Evolutionary conservation across 768 basidiomycete genomes (phyloP), one percentile per base, ranked within the genome.

Genomic region (Strobilomyces dryophilus): DNA sequence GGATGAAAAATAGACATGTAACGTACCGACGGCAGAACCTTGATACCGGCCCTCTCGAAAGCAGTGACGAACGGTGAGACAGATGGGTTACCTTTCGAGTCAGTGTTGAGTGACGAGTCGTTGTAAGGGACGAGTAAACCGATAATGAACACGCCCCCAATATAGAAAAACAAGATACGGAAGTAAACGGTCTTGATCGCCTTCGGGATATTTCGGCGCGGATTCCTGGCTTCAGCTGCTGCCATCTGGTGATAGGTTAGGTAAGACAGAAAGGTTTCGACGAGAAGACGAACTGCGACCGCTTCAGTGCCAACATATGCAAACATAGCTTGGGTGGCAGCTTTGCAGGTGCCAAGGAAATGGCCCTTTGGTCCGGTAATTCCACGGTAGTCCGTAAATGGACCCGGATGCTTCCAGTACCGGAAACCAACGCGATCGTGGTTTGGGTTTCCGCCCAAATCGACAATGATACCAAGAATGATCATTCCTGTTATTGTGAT

Each of bases 361-460:
- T 29, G 29, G 29, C 29, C 29, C 29, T 29, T 29, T 29, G 29
- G 29, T 29, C 29, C 29, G 7, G 29, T 47, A 45, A 11, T 45
- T 45, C 2, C 32, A 34, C 1, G 51, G 17, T 2, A 17, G 29
- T 26, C 9, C 17, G 21, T 5, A 24, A 52, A 52, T n/a, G 51
- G 51, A 7, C 51, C 51, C 9, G 51, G 51, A 4, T 82, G 47
- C 39, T 68, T 73, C 75, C 74, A 77, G 63, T 73, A 78, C 2
- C 73, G 72, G 56, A 77, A 52, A 17, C 51, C 51, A 11, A 52
- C 34, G 12, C 31, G 45, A 47, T 52, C 51, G 9, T 47, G 51
- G 7, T 18, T 47, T 20, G 51, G 45, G 10, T 37, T 31, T 34
- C 51, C 51, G 15, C 51, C 51, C 5, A 52, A 27, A 31, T 52